Base-by-base conservation (phyloP, 352 stramenopile species). In the Globisporangium acanthophoron region DNA sequence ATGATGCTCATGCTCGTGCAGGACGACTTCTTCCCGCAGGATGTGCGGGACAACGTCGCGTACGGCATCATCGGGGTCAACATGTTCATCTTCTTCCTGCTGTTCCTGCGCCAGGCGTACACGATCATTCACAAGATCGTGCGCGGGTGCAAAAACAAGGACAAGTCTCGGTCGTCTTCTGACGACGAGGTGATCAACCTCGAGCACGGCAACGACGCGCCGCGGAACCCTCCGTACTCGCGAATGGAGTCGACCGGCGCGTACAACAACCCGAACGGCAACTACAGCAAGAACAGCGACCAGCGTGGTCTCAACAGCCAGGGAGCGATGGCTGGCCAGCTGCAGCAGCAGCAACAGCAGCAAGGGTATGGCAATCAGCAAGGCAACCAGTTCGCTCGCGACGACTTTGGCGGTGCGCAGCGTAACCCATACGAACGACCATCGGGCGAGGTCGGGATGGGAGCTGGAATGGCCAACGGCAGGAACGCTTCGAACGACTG, bases 61-160 rank as follows among this genome's bases (percentile, higher is more conserved):
- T 95, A 95, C 57, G 85, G 70, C 20, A 93, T 95, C 68, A 90
- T 95, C 47, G 82, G 78, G 40, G 69, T 90, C 55, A 92, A 92
- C 60, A 79, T 90, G 43, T 87, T 90, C 52, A 83, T 92, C 60
- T 94, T 92, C 66, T 79, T 83, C 29, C 59, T 94, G 46, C 67
- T 94, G 3, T 88, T 94, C 57, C 48, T 90, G 24, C 80, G 85
- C 1, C 85, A 94, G 65, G 69, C 73, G 16, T 94, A 92, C 72
- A 72, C 83, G 29, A 89, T 89, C 59, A 67, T 86, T 33, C 77
- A 81, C 62, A 92, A 92, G 58, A 60, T 92, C 20, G 53, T 80
- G 16, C 66, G 66, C 11, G 64, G 58, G 3, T 79, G 66, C 67
- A 81, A 83, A 64, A 77, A 84, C 56, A 64, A 78, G 24, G 53